Evolutionary conservation across 495 filamentous ascomycete genomes (phyloP), one percentile per base, ranked within the genome.

Genomic region (Friedmanniomyces simplex): DNA sequence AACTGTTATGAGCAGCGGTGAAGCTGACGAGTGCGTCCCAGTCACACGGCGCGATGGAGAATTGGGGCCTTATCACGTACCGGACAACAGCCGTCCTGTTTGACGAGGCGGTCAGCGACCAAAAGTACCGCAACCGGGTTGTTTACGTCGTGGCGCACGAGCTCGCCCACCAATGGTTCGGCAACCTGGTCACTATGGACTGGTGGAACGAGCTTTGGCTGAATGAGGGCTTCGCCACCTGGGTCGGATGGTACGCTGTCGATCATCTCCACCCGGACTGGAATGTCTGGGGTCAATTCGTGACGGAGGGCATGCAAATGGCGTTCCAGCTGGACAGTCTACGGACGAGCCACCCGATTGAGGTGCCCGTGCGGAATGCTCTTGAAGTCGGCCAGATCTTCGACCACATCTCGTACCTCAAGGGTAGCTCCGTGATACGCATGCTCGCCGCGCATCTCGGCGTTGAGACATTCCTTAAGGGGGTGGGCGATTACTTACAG

Each of bases 151-250:
- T 96, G 20, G 87, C 89, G 6, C 90, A 95, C 69, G 91, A 98
- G 67, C 75, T 98, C 46, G 93, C 93, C 28, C 93, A 98, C 70
- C 93, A 97, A 73, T 98, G 93, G 93, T 98, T 96, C 66, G 93
- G 93, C 30, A 96, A 98, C 67, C 80, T 96, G 18, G 93, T 96
- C 21, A 88, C 85, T 16, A 89, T 89, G 85, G 80, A 84, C 62
- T 86, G 82, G 80, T 96, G 93, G 93, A 90, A 86, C 68, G 93
- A 95, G 70, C 77, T 98, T 22, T 98, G 93, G 91, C 79, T 97
- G 13, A 76, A 76, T 58, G 91, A 97, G 70, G 91, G 91, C 1
- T 98, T 98, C 70, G 93, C 93, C 22, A 98, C 93, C 4, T 96
- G 91, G 93, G 89, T 95, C 50, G 91, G 91, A 50, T 98, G 91